phyloP scores from a whole-genome alignment of 202 grass and related monocot species.

The Schoenoplectus tabernaemontani region DNA sequence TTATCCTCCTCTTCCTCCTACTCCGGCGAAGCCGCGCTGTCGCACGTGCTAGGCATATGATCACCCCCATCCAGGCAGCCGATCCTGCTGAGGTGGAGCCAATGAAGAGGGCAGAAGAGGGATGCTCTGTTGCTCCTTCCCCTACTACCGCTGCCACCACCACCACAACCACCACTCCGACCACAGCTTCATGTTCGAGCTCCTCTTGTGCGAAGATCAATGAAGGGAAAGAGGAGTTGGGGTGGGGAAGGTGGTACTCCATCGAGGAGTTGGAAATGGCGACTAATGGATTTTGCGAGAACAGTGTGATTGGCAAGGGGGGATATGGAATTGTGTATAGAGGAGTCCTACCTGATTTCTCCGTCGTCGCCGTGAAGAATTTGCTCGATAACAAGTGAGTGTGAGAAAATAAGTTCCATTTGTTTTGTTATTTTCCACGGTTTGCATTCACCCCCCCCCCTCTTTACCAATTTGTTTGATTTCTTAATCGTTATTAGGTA shows the following conservation, averaged over 20 bases:
- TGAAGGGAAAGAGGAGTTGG: conserved; percentile 47
- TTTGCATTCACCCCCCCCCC: neutral
- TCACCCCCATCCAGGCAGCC: neutral
- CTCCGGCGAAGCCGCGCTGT: conserved; percentile 5
- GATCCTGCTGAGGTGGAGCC: neutral
- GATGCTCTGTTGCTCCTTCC: conserved; percentile 22
- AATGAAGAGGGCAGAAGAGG: neutral
- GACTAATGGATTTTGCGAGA: conserved; percentile 40
- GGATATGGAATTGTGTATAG: conserved; percentile 90
- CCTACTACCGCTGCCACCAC: neutral
- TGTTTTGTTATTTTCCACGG: neutral
- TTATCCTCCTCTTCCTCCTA: conserved; percentile 13
- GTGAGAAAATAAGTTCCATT: neutral
- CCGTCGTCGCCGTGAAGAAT: conserved; percentile 79
- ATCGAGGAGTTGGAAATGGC: conserved; percentile 70
- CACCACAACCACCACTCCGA: conserved; percentile 18
- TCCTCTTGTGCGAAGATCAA: conserved; percentile 24
- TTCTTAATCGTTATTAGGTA: too few species aligned
- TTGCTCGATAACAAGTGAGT: conserved; percentile 92
- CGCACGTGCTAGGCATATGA: conserved; percentile 25
- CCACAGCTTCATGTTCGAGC: conserved; percentile 21
- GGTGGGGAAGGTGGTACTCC: conserved; percentile 89
- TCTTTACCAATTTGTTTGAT: too few species aligned
- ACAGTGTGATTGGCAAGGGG: conserved; percentile 66
- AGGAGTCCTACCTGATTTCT: conserved; percentile 62